A percentile compares a stretch with the other conserved stretches of the same genome.
Evolutionary conservation across 129 eudicot species (phyloP).

Genomic region (Flaveria bidentis): DNA sequence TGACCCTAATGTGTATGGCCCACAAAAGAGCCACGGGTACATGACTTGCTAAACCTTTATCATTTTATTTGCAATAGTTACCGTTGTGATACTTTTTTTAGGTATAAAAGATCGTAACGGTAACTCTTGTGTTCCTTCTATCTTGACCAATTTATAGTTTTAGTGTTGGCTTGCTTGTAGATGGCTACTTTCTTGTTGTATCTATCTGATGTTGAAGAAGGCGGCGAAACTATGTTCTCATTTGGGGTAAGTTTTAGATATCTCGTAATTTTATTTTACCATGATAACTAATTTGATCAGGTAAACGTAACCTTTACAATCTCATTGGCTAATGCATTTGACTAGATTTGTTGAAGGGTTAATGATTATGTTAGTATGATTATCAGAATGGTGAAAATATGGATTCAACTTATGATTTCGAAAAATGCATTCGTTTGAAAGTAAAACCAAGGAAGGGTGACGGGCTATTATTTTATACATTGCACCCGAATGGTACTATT

Average conservation of each 20-base stretch:
- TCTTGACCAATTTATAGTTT: too few relatives aligned
- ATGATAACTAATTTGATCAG: not conserved
- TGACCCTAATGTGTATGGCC: conserved; percentile 89
- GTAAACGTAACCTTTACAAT: not conserved
- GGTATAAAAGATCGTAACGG: not conserved
- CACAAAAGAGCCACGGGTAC: conserved; percentile 96
- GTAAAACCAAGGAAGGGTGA: conserved; percentile 79
- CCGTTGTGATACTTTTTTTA: too few relatives aligned
- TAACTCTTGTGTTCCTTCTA: not conserved
- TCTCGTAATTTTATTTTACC: too few relatives aligned
- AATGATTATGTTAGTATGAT: conserved; percentile 1
- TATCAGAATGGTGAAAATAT: conserved; percentile 61
- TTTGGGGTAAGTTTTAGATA: conserved; percentile 49
- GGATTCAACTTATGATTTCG: conserved; percentile 51
- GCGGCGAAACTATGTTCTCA: conserved; percentile 95
- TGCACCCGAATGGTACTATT: conserved; percentile 81
- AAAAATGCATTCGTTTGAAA: conserved; percentile 69
- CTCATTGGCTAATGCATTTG: not conserved
- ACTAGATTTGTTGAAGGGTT: too few relatives aligned
- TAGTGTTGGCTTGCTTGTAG: conserved; percentile 35
- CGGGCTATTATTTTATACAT: conserved; percentile 78
- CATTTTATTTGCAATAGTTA: not conserved
- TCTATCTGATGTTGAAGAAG: conserved; percentile 88
- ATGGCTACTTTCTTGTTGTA: conserved; percentile 84
- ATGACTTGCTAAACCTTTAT: conserved; percentile 1